These are phyloP conservation scores for Austroboletus niveus DNA, from an alignment of 1,284 basidiomycete species.

Conservation along the genomic window DNA sequence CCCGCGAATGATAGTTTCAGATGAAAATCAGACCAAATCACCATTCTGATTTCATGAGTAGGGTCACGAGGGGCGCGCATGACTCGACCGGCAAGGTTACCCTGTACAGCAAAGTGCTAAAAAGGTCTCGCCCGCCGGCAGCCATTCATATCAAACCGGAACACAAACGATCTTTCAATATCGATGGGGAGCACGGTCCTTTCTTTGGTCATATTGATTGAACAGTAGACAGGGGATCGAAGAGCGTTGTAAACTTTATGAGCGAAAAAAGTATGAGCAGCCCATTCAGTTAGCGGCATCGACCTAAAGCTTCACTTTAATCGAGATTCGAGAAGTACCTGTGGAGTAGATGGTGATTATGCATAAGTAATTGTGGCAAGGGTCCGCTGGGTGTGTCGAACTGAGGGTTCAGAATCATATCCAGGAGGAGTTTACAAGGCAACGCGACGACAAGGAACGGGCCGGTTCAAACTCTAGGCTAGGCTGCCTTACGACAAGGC, in stretches of 20 bases:
- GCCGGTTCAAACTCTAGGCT: no score
- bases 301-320: slow-evolving; percentile 15
- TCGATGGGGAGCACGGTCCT: no score
- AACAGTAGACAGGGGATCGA: slow-evolving; percentile 3
- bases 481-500: no score
- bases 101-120: slow-evolving; percentile 8
- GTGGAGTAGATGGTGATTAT: no score
- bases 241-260: slow-evolving; percentile 5
- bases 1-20: slow-evolving; percentile 11
- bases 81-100: not conserved
- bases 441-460: no score
- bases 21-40: slow-evolving; percentile 14
- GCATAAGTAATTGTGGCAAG: no score
- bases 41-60: slow-evolving; percentile 13
- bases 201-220: not conserved
- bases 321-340: not conserved
- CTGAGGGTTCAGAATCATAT: no score
- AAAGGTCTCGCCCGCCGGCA: slow-evolving; percentile 8
- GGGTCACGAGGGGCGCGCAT: slow-evolving; percentile 17
- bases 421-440: no score
- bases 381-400: no score
- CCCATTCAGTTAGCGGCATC: slow-evolving; percentile 4
- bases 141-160: slow-evolving; percentile 3
- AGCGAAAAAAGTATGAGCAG: slow-evolving; percentile 2
- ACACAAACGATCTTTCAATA: no score